Evolutionary conservation across 202 grass and related monocot species (phyloP).

Genomic region (Sporobolus alterniflorus): DNA sequence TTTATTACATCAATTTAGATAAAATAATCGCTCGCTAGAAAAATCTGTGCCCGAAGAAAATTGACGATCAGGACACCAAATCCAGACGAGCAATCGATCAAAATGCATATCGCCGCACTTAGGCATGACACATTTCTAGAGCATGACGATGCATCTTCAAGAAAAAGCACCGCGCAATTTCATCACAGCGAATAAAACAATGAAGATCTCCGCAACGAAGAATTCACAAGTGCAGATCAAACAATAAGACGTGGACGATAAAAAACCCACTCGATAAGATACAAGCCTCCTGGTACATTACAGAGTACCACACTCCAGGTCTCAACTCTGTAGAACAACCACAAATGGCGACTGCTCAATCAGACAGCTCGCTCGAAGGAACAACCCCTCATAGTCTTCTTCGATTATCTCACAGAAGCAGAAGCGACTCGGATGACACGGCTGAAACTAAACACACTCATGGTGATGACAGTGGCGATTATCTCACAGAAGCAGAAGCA

Average conservation of each 20-base stretch:
- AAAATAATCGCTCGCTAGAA: too few relatives aligned
- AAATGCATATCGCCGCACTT: neutral
- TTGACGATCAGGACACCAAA: too few relatives aligned
- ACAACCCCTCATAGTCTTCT: neutral
- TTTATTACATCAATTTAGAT: too few relatives aligned
- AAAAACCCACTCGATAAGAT: neutral
- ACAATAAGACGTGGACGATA: neutral
- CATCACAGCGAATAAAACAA: too few relatives aligned
- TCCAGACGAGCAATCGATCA: neutral
- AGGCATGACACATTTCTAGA: too few relatives aligned
- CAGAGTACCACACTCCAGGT: neutral
- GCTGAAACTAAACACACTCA: conserved; percentile 24
- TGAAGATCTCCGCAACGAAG: neutral
- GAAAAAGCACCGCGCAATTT: too few relatives aligned
- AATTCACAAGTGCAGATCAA: neutral
- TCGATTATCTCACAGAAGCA: neutral
- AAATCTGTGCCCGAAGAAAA: too few relatives aligned
- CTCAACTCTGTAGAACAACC: conserved; percentile 7
- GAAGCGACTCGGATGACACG: conserved; percentile 3
- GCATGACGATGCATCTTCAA: too few relatives aligned
- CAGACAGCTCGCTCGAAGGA: conserved; percentile 3
- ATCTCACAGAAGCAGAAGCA: too few relatives aligned
- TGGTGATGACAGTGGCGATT: too few relatives aligned
- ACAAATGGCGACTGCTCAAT: neutral
- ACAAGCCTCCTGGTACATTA: neutral